Conservation (phyloP, 192 early-diverging fungal genomes). For the Coemansia sp. region DNA sequence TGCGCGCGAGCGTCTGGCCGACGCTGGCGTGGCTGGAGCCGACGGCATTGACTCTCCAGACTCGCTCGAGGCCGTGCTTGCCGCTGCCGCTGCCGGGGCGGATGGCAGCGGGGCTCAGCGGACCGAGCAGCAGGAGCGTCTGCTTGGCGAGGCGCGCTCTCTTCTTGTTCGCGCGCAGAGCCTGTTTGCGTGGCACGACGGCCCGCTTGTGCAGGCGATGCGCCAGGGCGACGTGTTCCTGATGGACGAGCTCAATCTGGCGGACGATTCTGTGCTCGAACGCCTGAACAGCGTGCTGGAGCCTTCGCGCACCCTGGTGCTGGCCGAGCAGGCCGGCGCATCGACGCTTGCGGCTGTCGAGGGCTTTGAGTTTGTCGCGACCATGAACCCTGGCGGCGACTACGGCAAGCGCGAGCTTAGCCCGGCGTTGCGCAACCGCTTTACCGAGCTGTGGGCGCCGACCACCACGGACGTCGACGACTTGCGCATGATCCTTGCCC, state of each 20-base stretch:
- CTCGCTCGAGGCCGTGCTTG: no score
- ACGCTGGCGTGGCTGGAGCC: neutral
- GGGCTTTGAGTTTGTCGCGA: constrained; percentile 90
- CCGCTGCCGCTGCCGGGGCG: no score
- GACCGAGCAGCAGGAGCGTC: neutral
- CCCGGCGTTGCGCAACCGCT: constrained; percentile 95
- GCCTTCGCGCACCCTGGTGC: constrained; percentile 73
- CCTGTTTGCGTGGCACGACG: constrained; percentile 97
- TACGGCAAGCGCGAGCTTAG: constrained; percentile 98
- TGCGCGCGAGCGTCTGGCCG: constrained; percentile 49
- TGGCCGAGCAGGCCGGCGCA: constrained; percentile 84
- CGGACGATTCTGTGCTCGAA: constrained; percentile 97
- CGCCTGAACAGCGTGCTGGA: constrained; percentile 94
- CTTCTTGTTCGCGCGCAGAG: constrained; percentile 44
- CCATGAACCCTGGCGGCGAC: constrained; percentile 99
- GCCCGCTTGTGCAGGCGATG: constrained; percentile 89
- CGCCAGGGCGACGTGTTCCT: constrained; percentile 83
- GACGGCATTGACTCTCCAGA: constrained; percentile 8
- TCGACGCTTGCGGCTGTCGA: constrained; percentile 60
- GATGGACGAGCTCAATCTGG: constrained; percentile 96
- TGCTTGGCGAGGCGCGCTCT: constrained; percentile 11
- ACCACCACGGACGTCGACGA: constrained; percentile 77
- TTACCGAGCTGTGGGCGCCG: constrained; percentile 97
- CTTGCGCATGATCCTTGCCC: constrained; percentile 61
- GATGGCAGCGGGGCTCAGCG: no score